phyloP scores from a whole-genome alignment of 257 asterid genomes.

The Datura wrightii region DNA sequence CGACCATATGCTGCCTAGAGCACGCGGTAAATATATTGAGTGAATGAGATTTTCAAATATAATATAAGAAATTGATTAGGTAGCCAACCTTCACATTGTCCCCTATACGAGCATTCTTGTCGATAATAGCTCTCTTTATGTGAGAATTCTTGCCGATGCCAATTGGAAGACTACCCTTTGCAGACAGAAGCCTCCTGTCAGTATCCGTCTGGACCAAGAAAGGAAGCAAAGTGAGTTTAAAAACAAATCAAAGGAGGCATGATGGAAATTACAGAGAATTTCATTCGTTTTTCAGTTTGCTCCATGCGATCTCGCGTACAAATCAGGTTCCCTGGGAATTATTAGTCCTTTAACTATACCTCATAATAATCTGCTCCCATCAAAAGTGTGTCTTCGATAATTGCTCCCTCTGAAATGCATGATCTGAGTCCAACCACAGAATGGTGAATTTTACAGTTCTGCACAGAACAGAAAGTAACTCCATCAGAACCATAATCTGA shows the following conservation, averaged over 20 bases:
- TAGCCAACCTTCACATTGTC: constrained; percentile 68
- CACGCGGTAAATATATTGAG: background rate
- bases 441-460: constrained; percentile 92
- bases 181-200: constrained; percentile 65
- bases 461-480: constrained; percentile 30
- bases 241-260: background rate
- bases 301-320: background rate
- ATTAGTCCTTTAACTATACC: constrained; percentile 48
- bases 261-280: background rate
- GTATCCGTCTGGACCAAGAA: constrained; percentile 68
- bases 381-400: constrained; percentile 78
- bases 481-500: background rate
- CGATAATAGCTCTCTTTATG: constrained; percentile 86
- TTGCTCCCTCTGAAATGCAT: constrained; percentile 85
- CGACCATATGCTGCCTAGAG: background rate
- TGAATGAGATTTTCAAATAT: background rate
- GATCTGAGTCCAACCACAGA: constrained; percentile 94
- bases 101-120: constrained; percentile 93
- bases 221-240: constrained; percentile 14
- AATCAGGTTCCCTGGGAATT: background rate
- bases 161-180: constrained; percentile 81
- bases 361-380: constrained; percentile 98
- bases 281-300: background rate
- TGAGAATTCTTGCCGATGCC: constrained; percentile 88
- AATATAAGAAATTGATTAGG: background rate